Percentiles rank a stretch among this genome's conserved stretches.
phyloP scores from a whole-genome alignment of 1,284 basidiomycete species.

The Cutaneotrichosporon sp. region DNA sequence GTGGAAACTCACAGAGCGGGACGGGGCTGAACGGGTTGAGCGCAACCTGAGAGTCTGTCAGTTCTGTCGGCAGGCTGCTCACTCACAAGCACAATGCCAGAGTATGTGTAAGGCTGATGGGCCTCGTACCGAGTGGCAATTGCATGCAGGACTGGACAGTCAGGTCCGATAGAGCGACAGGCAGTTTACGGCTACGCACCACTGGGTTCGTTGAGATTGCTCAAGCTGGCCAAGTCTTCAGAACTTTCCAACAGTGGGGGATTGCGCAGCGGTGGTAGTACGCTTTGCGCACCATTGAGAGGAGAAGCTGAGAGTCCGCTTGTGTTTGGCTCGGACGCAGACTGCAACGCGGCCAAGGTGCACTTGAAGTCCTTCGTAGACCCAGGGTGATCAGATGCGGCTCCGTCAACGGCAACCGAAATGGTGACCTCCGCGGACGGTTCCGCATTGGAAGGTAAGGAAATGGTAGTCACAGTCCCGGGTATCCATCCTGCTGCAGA shows the following conservation, averaged over 20 bases:
- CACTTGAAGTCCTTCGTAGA: constrained; percentile 36
- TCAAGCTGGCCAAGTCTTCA: constrained; percentile 95
- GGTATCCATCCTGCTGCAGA: constrained; percentile 44
- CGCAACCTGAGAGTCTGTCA: constrained; percentile 59
- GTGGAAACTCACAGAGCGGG: constrained; percentile 57
- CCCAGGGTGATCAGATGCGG: constrained; percentile 10
- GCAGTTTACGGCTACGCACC: constrained; percentile 55
- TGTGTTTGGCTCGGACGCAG: constrained; percentile 24
- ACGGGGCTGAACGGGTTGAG: constrained; percentile 97
- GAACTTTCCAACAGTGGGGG: constrained; percentile 93
- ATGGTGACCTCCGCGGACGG: constrained; percentile 32
- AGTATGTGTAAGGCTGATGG: constrained; percentile 98
- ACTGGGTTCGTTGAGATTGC: constrained; percentile 95
- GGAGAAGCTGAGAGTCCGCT: constrained; percentile 15
- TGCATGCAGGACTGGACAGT: constrained; percentile 76
- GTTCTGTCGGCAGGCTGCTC: background rate
- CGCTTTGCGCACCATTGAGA: constrained; percentile 27
- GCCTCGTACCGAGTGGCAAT: constrained; percentile 95
- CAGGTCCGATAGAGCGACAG: background rate
- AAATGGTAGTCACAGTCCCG: constrained; percentile 41
- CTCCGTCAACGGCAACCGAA: constrained; percentile 31
- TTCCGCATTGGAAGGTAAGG: constrained; percentile 24
- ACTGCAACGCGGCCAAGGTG: constrained; percentile 33
- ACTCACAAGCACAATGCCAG: constrained; percentile 66
- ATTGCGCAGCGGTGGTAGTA: constrained; percentile 87